These are phyloP conservation scores for Tagetes patula DNA, from an alignment of 129 eudicot species.

Conservation along the genomic window DNA sequence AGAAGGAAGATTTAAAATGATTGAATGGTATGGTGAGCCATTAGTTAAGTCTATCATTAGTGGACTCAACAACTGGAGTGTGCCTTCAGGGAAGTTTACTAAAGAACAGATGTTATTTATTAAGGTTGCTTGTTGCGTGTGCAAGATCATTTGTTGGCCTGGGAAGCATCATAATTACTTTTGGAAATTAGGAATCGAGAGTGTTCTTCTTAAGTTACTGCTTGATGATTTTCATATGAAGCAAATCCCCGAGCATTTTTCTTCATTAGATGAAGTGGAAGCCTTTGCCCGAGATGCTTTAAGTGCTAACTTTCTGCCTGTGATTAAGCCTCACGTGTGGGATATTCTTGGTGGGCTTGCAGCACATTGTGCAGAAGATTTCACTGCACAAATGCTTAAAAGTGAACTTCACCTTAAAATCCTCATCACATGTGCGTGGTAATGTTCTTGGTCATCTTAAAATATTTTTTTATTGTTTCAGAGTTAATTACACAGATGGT, in stretches of 20 bases:
- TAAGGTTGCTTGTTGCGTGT: slow-evolving; percentile 66
- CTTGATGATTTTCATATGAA: slow-evolving; percentile 36
- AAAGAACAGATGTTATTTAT: slow-evolving; percentile 50
- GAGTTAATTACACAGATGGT: too few species aligned
- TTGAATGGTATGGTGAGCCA: slow-evolving; percentile 49
- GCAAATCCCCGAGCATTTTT: slow-evolving; percentile 23
- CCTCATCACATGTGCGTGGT: slow-evolving; percentile 82
- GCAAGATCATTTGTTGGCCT: slow-evolving; percentile 67
- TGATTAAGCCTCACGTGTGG: slow-evolving; percentile 73
- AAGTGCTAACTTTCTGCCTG: slow-evolving; percentile 32
- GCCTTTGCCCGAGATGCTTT: slow-evolving; percentile 41
- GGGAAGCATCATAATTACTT: slow-evolving; percentile 75
- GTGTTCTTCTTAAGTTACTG: slow-evolving; percentile 58
- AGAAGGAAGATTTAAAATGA: slow-evolving; percentile 53
- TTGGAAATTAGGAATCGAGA: slow-evolving; percentile 65
- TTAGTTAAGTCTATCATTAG: slow-evolving; percentile 52
- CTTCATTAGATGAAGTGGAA: slow-evolving; percentile 43
- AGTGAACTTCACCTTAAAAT: slow-evolving; percentile 41
- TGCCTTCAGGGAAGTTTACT: slow-evolving; percentile 44
- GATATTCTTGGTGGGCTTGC: slow-evolving; percentile 86
- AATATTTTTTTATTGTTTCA: background rate
- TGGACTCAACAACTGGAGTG: slow-evolving; percentile 42
- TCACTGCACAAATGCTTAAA: slow-evolving; percentile 34
- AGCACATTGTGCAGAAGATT: slow-evolving; percentile 57
- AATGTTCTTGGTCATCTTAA: slow-evolving; percentile 33